Conservation (phyloP, 176 grass and related monocot genomes). For the Lolium perenne region DNA sequence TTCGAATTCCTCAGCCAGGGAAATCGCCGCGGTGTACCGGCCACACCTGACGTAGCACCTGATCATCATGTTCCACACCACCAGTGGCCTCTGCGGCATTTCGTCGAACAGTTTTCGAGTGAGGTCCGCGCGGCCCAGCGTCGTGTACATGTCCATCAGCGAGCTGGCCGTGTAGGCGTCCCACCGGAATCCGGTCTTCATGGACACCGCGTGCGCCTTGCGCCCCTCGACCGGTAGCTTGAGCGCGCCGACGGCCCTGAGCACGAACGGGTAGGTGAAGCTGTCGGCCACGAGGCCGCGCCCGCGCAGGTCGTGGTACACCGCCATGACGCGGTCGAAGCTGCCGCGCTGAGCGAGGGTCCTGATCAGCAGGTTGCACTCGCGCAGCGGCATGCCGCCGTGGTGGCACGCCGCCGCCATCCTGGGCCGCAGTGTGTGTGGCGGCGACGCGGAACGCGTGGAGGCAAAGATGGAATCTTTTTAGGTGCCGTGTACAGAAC, state of each 20-base stretch:
- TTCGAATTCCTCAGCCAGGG: conserved; percentile 47
- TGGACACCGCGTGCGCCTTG: conserved; percentile 47
- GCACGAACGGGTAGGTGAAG: conserved; percentile 74
- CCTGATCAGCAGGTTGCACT: conserved; percentile 69
- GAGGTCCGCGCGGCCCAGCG: conserved; percentile 33
- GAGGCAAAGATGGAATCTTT: conserved; percentile 30
- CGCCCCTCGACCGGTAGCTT: conserved; percentile 48
- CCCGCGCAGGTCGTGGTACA: conserved; percentile 60
- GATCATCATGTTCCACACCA: conserved; percentile 69
- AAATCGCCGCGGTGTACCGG: conserved; percentile 44
- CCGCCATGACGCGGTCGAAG: conserved; percentile 44
- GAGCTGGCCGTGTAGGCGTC: conserved; percentile 60
- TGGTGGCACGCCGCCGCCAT: conserved; percentile 38
- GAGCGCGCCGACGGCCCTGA: conserved; percentile 59
- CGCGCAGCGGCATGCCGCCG: conserved; percentile 50
- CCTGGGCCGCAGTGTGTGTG: conserved; percentile 10
- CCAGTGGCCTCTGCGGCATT: conserved; percentile 44
- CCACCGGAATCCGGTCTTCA: conserved; percentile 62
- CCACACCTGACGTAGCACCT: conserved; percentile 55
- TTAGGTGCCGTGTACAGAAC: conserved; percentile 16
- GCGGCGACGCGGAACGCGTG: conserved; percentile 34
- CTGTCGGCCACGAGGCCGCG: conserved; percentile 59
- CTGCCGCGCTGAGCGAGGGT: conserved; percentile 45
- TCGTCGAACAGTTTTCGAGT: conserved; percentile 63
- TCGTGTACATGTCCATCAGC: conserved; percentile 61